Percentiles rank a stretch among this genome's conserved stretches.
These are phyloP conservation scores for Dianthus caryophyllus DNA, from an alignment of 148 eudicot genomes.

Conservation along the genomic window DNA sequence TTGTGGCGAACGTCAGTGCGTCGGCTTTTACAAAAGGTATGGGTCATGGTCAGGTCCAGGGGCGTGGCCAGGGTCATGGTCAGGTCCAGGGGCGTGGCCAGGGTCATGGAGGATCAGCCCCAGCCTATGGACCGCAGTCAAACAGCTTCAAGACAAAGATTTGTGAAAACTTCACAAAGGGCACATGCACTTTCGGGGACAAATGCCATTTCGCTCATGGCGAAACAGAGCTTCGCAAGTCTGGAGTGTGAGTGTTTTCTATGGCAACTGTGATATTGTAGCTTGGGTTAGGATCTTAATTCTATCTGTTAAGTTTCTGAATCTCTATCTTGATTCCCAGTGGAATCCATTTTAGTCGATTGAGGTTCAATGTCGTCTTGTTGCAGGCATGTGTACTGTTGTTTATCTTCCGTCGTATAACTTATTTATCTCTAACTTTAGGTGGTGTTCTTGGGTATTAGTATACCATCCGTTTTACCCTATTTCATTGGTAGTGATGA, in stretches of 20 bases:
- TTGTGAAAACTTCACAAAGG: constrained; percentile 62
- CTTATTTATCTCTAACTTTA: neutral
- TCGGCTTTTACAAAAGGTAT: constrained; percentile 22
- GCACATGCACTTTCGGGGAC: constrained; percentile 68
- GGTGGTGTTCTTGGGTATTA: constrained; percentile 3
- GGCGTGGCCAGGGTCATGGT: constrained; percentile 14
- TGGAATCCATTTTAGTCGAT: neutral
- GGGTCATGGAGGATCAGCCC: constrained; percentile 22
- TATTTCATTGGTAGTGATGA: neutral
- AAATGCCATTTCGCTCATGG: constrained; percentile 83
- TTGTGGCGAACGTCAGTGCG: constrained; percentile 44
- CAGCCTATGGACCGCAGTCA: constrained; percentile 27
- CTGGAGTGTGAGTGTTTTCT: constrained; percentile 19
- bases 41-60: constrained; percentile 5
- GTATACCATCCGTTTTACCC: neutral
- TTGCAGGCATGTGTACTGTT: constrained; percentile 7
- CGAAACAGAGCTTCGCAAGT: constrained; percentile 46
- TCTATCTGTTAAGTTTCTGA: constrained; percentile 15
- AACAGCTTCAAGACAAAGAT: constrained; percentile 56
- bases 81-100: constrained; percentile 8
- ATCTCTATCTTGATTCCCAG: constrained; percentile 1
- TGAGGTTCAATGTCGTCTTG: constrained; percentile 18
- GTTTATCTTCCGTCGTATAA: too few species aligned
- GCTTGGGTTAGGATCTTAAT: constrained; percentile 11
- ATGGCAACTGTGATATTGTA: constrained; percentile 11